These are phyloP conservation scores for Colletotrichum sp. DNA, from an alignment of 2,329 filamentous ascomycete species.

Conservation along the genomic window DNA sequence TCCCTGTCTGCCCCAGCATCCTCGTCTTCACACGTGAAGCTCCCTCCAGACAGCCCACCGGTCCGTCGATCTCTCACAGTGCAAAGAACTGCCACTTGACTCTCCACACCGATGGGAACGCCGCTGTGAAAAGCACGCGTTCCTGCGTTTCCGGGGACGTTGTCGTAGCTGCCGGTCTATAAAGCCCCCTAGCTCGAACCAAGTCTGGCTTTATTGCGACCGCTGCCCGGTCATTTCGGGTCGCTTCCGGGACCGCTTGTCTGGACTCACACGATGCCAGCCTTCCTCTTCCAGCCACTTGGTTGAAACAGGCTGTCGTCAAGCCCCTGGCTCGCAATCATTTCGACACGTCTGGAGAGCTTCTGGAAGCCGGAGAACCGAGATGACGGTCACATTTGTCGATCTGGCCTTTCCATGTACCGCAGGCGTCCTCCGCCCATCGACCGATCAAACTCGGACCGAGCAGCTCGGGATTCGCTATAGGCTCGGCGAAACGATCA, in stretches of 20 bases:
- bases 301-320: background rate
- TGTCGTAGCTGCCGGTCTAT: background rate
- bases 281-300: background rate
- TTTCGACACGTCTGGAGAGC: background rate
- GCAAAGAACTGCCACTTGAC: background rate
- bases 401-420: background rate
- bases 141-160: background rate
- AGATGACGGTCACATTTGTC: background rate
- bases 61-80: background rate
- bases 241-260: background rate
- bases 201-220: background rate
- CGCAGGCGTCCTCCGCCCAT: background rate
- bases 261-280: background rate
- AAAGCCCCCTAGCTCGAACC: background rate
- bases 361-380: background rate
- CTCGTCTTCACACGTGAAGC: conserved; percentile 5
- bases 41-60: background rate
- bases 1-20: conserved; percentile 5
- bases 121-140: background rate
- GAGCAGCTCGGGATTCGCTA: background rate
- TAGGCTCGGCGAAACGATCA: background rate
- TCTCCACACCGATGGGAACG: background rate
- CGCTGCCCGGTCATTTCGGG: conserved; percentile 3
- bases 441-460: background rate
- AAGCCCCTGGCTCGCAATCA: background rate